phyloP scores from a whole-genome alignment of 1,139 yeast genomes.

The Diutina ranongensis region DNA sequence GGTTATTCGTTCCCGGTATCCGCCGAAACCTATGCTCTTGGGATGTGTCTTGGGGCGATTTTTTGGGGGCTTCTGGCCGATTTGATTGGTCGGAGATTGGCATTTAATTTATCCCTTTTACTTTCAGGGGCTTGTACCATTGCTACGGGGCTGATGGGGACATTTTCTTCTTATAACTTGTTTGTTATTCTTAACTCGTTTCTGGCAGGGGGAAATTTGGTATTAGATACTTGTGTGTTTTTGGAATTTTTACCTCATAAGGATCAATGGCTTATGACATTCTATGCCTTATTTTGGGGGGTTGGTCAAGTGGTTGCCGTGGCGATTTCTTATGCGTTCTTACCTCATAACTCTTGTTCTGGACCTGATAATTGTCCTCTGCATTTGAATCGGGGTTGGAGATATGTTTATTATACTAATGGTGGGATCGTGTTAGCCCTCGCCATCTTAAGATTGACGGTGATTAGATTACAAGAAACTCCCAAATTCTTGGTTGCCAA shows the following conservation, averaged over 20 bases:
- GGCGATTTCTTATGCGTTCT: slow-evolving; percentile 45
- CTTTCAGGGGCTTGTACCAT: slow-evolving; percentile 37
- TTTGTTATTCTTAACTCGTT: slow-evolving; percentile 35
- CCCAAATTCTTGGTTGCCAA: slow-evolving; percentile 45
- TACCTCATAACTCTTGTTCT: slow-evolving; percentile 37
- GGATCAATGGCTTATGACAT: slow-evolving; percentile 41
- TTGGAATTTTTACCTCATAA: slow-evolving; percentile 45
- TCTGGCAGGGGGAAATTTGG: slow-evolving; percentile 51
- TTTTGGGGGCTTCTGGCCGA: slow-evolving; percentile 5
- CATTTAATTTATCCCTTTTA: slow-evolving; percentile 4
- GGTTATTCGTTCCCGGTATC: slow-evolving; percentile 22
- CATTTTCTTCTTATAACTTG: slow-evolving; percentile 36
- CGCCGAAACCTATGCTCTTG: slow-evolving; percentile 11
- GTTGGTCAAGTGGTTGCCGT: slow-evolving; percentile 47
- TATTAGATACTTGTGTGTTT: slow-evolving; percentile 48
- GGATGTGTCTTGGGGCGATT: slow-evolving; percentile 4
- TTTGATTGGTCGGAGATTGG: slow-evolving; percentile 4
- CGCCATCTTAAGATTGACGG: slow-evolving; percentile 35
- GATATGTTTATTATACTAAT: slow-evolving; percentile 43
- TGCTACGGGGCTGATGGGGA: slow-evolving; percentile 39
- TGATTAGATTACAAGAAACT: slow-evolving; percentile 40
- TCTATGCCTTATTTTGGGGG: slow-evolving; percentile 54
- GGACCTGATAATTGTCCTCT: slow-evolving; percentile 32
- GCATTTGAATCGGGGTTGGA: slow-evolving; percentile 44
- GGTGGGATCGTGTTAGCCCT: slow-evolving; percentile 40